Percentiles rank a stretch among this genome's conserved stretches.
Evolutionary conservation across 1,139 yeast genomes (phyloP).

Genomic region (Yamadazyma dushanensis): DNA sequence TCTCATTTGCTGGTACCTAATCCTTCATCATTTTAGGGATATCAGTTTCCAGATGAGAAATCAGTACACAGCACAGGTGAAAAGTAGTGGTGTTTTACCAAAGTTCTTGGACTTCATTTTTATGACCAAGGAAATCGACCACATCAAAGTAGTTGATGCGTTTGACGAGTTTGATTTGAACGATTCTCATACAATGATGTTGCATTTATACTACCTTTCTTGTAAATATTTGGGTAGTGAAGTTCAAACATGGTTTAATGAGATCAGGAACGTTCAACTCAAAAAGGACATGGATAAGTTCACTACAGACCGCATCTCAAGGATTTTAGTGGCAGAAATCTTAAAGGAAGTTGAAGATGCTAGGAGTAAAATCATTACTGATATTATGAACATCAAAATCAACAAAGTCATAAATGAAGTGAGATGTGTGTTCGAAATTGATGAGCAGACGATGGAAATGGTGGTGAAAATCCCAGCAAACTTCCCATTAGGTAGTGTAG

Average conservation of each 20-base stretch:
- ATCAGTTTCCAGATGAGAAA: conserved; percentile 66
- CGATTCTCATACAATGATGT: conserved; percentile 32
- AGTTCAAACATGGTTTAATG: conserved; percentile 71
- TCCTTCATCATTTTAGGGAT: conserved; percentile 63
- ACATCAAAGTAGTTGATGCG: conserved; percentile 18
- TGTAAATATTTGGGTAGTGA: conserved; percentile 65
- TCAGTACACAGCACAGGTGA: conserved; percentile 58
- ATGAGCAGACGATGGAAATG: conserved; percentile 86
- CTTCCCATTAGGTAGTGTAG: conserved; percentile 73
- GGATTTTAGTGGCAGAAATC: conserved; percentile 59
- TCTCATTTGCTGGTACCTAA: conserved; percentile 68
- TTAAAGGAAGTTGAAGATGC: conserved; percentile 50
- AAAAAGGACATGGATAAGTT: conserved; percentile 62
- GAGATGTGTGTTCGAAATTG: conserved; percentile 72
- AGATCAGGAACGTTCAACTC: conserved; percentile 56
- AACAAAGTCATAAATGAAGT: conserved; percentile 68
- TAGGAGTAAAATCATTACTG: conserved; percentile 39
- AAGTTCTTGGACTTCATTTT: conserved; percentile 51
- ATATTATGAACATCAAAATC: conserved; percentile 57
- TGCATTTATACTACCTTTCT: conserved; percentile 58
- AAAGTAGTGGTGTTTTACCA: conserved; percentile 45
- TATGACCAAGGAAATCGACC: conserved; percentile 46
- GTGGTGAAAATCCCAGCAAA: conserved; percentile 67
- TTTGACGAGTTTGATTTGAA: conserved; percentile 19
- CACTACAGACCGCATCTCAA: conserved; percentile 62